These are phyloP conservation scores for Dittrichia graveolens DNA, from an alignment of 129 eudicot species.

Conservation along the genomic window DNA sequence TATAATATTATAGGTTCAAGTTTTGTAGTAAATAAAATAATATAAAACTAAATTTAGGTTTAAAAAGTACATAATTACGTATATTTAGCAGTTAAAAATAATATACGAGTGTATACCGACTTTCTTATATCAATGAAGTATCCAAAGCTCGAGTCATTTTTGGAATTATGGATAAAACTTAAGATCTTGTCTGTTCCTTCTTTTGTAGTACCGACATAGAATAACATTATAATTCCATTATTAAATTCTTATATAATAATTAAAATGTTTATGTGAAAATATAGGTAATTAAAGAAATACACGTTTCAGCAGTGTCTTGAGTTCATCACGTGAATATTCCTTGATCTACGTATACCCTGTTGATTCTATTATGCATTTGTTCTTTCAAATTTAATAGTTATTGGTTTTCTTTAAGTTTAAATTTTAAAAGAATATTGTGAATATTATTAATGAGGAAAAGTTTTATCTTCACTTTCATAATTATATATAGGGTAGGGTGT, in stretches of 20 bases:
- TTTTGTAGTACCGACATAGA: not conserved
- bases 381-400: not conserved
- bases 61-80: too few species aligned
- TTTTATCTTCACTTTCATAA: too few species aligned
- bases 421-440: too few species aligned
- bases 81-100: not conserved
- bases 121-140: slow-evolving; percentile 7
- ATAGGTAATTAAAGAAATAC: slow-evolving; percentile 25
- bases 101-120: not conserved
- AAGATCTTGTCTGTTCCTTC: slow-evolving; percentile 30
- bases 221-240: not conserved
- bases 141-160: slow-evolving; percentile 38
- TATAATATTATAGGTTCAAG: too few species aligned
- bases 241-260: not conserved
- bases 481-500: too few species aligned
- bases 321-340: slow-evolving; percentile 35
- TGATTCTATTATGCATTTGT: slow-evolving; percentile 25
- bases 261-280: not conserved
- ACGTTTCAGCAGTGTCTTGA: slow-evolving; percentile 19
- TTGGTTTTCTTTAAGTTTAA: not conserved
- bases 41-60: too few species aligned
- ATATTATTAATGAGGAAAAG: too few species aligned
- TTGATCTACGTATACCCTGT: slow-evolving; percentile 31
- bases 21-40: too few species aligned
- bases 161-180: slow-evolving; percentile 33